phyloP scores from a whole-genome alignment of 1,284 basidiomycete genomes.

The Meripilus lineatus region DNA sequence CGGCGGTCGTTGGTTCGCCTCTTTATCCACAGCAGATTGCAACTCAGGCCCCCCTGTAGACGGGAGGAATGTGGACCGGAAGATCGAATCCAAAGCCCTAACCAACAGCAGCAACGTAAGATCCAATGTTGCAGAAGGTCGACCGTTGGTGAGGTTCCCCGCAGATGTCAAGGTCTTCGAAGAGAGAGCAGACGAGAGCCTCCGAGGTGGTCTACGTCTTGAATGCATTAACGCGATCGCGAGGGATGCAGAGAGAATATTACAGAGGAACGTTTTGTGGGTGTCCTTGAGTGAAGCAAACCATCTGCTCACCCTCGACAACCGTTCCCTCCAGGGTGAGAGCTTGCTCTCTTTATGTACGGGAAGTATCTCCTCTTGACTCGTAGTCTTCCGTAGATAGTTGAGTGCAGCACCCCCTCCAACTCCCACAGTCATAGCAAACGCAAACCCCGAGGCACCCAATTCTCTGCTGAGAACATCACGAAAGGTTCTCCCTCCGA shows the following conservation, averaged over 20 bases:
- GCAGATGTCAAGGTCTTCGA: conserved; percentile 7
- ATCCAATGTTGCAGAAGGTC: conserved; percentile 56
- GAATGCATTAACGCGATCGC: conserved; percentile 54
- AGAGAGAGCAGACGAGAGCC: conserved; percentile 6
- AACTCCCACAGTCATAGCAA: conserved; percentile 56
- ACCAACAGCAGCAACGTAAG: conserved; percentile 64
- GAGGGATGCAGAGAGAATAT: conserved; percentile 51
- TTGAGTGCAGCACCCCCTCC: conserved; percentile 56
- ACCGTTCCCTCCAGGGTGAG: conserved; percentile 3
- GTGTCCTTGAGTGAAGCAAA: conserved; percentile 26
- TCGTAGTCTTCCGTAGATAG: conserved; percentile 34
- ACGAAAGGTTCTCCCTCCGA: conserved; percentile 28
- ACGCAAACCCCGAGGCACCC: conserved; percentile 58
- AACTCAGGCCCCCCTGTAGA: conserved; percentile 8
- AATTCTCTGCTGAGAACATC: conserved; percentile 51
- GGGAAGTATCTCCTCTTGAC: not conserved
- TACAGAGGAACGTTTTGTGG: conserved; percentile 52
- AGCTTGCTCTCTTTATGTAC: conserved; percentile 1
- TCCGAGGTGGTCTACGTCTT: conserved; percentile 24
- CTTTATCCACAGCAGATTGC: not conserved
- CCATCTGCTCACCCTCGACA: conserved; percentile 5
- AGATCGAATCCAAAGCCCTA: conserved; percentile 58
- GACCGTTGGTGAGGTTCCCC: conserved; percentile 11
- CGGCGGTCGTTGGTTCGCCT: conserved; percentile 17
- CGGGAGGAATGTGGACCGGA: conserved; percentile 47